Base-by-base conservation (phyloP, 768 basidiomycete genomes). In the Calocybe cyanea region DNA sequence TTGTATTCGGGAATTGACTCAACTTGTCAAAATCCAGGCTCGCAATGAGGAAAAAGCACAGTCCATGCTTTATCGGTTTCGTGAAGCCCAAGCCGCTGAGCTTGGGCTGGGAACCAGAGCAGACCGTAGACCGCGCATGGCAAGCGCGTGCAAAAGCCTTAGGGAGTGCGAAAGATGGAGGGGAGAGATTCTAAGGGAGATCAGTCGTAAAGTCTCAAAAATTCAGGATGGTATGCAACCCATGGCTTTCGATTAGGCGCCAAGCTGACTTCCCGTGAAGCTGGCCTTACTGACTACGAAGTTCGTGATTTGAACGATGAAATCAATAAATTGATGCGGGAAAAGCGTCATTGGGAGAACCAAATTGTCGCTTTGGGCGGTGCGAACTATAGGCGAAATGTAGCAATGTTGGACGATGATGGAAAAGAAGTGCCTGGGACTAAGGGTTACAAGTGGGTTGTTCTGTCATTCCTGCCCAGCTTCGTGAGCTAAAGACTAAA, bases 341-440 rank as follows among this genome's bases (percentile, higher is more conserved):
- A 99, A 68, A 97, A 98, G 63, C 68, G 87, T 34, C 94, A 97
- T 65, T 98, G 92, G 91, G 95, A 98, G 70, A 94, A 93, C 55
- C 94, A 96, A 63, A 96, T 98, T 41, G 86, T 97, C n/a, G 84
- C 85, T 5, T 71, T 97, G 1, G 94, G 94, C 37, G 95, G 95
- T 51, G 95, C 94, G 17, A 99, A 97, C 61, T 98, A 97, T 63
- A 76, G 91, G 57, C 73, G 95, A 41, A 96, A 92, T 60, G 88
- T 93, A 10, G 85, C 91, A 40, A 94, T 94, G 89, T 58, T 92
- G 55, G 92, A 95, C 60, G 92, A 92, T 48, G 93, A 95, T 56
- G 94, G 95, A 9, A 88, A 87, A 64, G 93, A 97, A 63, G 93
- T 97, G 0, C 94, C 93, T 0, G 93, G 93, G 2, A 96, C 93